A percentile compares a stretch with the other conserved stretches of the same genome.
phyloP scores from a whole-genome alignment of 768 basidiomycete species.

The Hygrocybe coccinea region DNA sequence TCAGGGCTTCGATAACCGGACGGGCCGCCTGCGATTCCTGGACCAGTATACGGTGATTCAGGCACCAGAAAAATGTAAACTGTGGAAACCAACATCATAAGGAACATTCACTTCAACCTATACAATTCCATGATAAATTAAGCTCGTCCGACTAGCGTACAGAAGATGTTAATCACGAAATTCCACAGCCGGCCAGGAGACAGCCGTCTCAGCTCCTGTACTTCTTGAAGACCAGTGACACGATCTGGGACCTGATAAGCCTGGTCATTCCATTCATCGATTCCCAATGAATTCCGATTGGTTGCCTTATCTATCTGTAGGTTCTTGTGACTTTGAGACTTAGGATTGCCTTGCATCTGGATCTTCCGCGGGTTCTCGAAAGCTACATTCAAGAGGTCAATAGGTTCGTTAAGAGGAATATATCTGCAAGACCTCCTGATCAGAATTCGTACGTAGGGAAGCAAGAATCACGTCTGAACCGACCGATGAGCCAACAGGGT shows the following conservation, averaged over 20 bases:
- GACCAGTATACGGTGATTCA: slow-evolving; percentile 8
- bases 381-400: slow-evolving; percentile 89
- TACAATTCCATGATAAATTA: slow-evolving; percentile 9
- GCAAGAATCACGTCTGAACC: slow-evolving; percentile 13
- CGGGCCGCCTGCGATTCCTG: slow-evolving; percentile 66
- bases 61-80: not conserved
- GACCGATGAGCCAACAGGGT: slow-evolving; percentile 77
- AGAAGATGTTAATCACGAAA: slow-evolving; percentile 47
- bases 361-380: slow-evolving; percentile 93
- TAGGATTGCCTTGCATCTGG: slow-evolving; percentile 43
- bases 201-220: slow-evolving; percentile 70
- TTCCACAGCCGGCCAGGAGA: slow-evolving; percentile 85
- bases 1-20: slow-evolving; percentile 55
- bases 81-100: slow-evolving; percentile 50
- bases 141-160: not conserved
- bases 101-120: slow-evolving; percentile 85
- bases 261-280: not conserved
- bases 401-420: slow-evolving; percentile 69
- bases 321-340: slow-evolving; percentile 42
- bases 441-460: slow-evolving; percentile 2
- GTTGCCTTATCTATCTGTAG: slow-evolving; percentile 10
- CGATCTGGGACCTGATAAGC: slow-evolving; percentile 81
- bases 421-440: slow-evolving; percentile 43
- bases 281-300: not conserved
- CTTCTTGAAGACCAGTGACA: slow-evolving; percentile 68